Base-by-base conservation (phyloP, 1,284 basidiomycete genomes). In the Ganoderma resinaceum region DNA sequence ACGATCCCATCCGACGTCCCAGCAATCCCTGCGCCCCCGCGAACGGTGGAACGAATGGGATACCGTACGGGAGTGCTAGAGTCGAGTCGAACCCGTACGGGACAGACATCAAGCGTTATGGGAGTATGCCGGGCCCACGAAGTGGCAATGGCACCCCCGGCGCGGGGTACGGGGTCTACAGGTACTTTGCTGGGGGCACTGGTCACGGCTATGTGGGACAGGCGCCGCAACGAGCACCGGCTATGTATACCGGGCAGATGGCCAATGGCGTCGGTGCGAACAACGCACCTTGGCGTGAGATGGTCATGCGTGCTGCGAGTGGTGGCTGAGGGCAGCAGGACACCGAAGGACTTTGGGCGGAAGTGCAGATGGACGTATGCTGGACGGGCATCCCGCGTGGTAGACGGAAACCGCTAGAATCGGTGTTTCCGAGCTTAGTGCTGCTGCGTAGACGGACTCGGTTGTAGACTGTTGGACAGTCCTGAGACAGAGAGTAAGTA, bases 21-120 rank as follows among this genome's bases (percentile, higher is more conserved):
- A 68, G 74, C 63, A 74, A 67, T 52, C 70, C 74, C 14, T 66
- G 65, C 42, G 68, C 75, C 52, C 65, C 71, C 43, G 18, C 67
- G 40, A 35, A n/a, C 12, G 33, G 46, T 20, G 18, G 43, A 26
- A 7, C 9, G 46, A 37, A 18, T 60, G 29, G 18, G n/a, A 20
- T 31, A 23, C 35, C 76, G 37, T 75, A 73, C 66, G 65, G 62
- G 18, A 68, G 71, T 1, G n/a, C n/a, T n/a, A n/a, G n/a, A n/a
- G n/a, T n/a, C n/a, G n/a, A n/a, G n/a, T n/a, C n/a, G n/a, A n/a
- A n/a, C n/a, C 35, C 76, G 37, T 75, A 73, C 66, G 65, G 62
- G 18, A 68, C 71, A 2, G 72, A 73, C 35, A 70, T 76, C 61
- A 68, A 71, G 35, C 66, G 77, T 62, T 75, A 73, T 63, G 71